Evolutionary conservation across 192 early-diverging fungal species (phyloP), one percentile per base, ranked within the genome.

Genomic region (Obelidium mucronatum): DNA sequence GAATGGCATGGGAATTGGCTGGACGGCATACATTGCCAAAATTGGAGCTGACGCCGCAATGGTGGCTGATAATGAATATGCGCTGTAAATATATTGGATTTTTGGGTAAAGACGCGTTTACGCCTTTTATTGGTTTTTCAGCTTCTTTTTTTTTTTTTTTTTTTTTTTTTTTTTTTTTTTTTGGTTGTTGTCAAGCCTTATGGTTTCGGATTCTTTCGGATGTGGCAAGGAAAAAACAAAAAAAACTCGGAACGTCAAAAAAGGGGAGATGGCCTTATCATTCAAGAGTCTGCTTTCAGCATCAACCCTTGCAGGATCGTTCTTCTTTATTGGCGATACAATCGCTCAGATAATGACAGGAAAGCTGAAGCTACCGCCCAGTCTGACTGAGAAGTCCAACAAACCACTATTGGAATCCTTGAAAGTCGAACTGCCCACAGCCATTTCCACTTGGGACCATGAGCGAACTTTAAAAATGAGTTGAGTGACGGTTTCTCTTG

Each of bases 1-100:
- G 58, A 74, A 74, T 42, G 60, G 19, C n/a, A 54, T 62, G 56
- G 72, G 72, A 48, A 22, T 74, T 11, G 22, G 35, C 2, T 74
- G 72, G 72, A 74, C 15, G 3, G 31, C 60, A 26, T 74, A 74
- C 48, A 5, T 74, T 3, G 72, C 59, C 17, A 19, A 8, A 15
- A 52, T 72, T 3, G 70, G 37, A 24, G 52, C 70, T 0, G 24
- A 52, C 11, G 11, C 44, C 11, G 8, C 44, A 48, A 19, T 48
- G 8, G 44, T 48, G 8, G 11, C 11, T 0, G 44, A 48, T 48
- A 48, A 48, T 48, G 44, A 48, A 48, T 48, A 48, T 48, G 44
- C 44, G 8, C 19, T 48, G 44, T 48, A 48, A 48, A 15, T 15
- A 48, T 48, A 48, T n/a, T n/a, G n/a, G n/a, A n/a, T n/a, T n/a